Base-by-base conservation (phyloP, 2,329 filamentous ascomycete species). In the Teratosphaeria epicoccoides region DNA sequence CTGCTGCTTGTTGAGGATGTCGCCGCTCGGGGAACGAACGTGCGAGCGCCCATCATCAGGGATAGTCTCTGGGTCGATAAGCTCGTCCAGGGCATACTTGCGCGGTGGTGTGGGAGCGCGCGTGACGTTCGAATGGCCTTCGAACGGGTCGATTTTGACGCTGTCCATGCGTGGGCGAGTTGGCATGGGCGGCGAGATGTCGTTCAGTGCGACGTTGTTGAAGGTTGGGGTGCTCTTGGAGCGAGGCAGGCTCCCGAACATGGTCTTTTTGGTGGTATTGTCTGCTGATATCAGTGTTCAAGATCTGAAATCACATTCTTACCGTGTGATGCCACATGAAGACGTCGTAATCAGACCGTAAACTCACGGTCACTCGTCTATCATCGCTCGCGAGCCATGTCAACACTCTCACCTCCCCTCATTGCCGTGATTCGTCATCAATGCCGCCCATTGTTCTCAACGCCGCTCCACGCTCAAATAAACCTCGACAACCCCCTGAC, bases 21-120 rank as follows among this genome's bases (percentile, higher is more conserved):
- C 59, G 17, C 66, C 66, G 46, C 62, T 66, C 4, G 63, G 66
- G 17, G 62, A 63, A 6, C 61, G 58, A 17, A 68, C 52, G 25
- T 59, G 55, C 20, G 14, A 11, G 45, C 26, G 26, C 1, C 50
- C 50, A n/a, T 58, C 54, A 11, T 46, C 49, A 3, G 52, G 44
- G 20, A 68, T 51, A 10, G 59, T 54, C 14, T 49, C 50, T 2
- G 65, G 61, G 43, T 66, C 63, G 52, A 64, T 57, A 10, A 66
- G 57, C 40, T 64, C 62, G 48, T 60, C 61, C 17, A 59, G 45
- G 24, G 55, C 52, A 37, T 54, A 51, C 29, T 63, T 54, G 23
- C 53, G 50, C 25, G 54, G 54, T 40, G 55, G 61, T 25, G 49
- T 49, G 6, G 56, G 56, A 6, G 63, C 62, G 17, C 54, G 57